Percentiles rank a stretch among this genome's conserved stretches.
phyloP scores from a whole-genome alignment of 306 rosid genomes.

The Inga oerstediana region DNA sequence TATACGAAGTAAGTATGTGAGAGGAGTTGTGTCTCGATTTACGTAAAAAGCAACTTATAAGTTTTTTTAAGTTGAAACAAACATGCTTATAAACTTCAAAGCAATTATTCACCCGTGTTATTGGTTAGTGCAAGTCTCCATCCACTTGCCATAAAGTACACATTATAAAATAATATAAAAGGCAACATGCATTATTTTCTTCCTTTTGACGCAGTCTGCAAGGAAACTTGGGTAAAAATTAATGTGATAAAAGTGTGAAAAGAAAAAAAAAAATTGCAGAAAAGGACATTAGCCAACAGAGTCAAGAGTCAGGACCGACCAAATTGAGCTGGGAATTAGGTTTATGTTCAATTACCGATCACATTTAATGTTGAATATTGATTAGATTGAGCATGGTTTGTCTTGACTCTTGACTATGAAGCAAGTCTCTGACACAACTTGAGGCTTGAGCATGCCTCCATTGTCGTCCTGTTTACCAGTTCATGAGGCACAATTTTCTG shows the following conservation, averaged over 20 bases:
- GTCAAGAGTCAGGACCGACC: slow-evolving; percentile 2
- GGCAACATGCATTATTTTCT: background rate
- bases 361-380: slow-evolving; percentile 29
- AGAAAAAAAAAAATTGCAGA: background rate
- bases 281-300: background rate
- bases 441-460: slow-evolving; percentile 30
- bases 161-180: background rate
- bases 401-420: slow-evolving; percentile 10
- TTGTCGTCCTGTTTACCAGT: background rate
- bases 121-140: background rate
- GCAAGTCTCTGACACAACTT: slow-evolving; percentile 36
- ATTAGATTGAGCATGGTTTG: background rate
- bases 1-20: too few species aligned
- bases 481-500: background rate
- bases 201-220: background rate
- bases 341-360: background rate
- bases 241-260: background rate
- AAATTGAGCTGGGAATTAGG: background rate
- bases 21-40: too few species aligned
- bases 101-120: background rate
- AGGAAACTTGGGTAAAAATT: background rate
- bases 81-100: background rate
- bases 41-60: too few species aligned
- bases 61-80: too few species aligned
- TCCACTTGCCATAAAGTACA: slow-evolving; percentile 7